A percentile compares a stretch with the other conserved stretches of the same genome.
Evolutionary conservation across 2,329 filamentous ascomycete species (phyloP).

Genomic region (Colletotrichum sp.): DNA sequence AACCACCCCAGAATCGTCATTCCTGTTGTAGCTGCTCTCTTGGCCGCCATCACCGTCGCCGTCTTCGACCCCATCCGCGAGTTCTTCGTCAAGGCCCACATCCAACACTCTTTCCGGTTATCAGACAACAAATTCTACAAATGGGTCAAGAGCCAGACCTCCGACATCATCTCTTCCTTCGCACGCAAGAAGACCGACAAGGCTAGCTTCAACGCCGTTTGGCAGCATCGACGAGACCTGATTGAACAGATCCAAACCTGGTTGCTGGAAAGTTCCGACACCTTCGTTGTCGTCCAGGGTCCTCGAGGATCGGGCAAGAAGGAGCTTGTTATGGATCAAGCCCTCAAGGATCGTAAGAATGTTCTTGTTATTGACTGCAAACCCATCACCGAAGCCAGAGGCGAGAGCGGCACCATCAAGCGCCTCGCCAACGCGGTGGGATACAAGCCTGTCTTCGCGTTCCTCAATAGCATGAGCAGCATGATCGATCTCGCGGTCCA

Average conservation of each 20-base stretch:
- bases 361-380: constrained; percentile 92
- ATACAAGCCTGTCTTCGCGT: constrained; percentile 92
- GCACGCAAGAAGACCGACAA: constrained; percentile 62
- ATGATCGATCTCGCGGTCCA: constrained; percentile 92
- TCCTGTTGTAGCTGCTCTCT: constrained; percentile 77
- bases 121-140: constrained; percentile 76
- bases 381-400: constrained; percentile 86
- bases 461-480: constrained; percentile 94
- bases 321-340: constrained; percentile 85
- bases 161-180: constrained; percentile 69
- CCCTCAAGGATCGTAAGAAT: constrained; percentile 75
- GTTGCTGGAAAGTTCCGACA: constrained; percentile 87
- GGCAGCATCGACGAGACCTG: constrained; percentile 83
- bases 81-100: constrained; percentile 88
- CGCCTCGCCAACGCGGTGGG: constrained; percentile 84
- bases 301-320: constrained; percentile 90
- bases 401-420: constrained; percentile 84
- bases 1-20: constrained; percentile 89
- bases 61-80: constrained; percentile 95
- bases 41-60: constrained; percentile 83
- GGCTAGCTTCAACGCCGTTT: constrained; percentile 78
- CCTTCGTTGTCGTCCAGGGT: constrained; percentile 92
- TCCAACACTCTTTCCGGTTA: constrained; percentile 78
- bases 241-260: constrained; percentile 85
- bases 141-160: constrained; percentile 80